A percentile compares a stretch with the other conserved stretches of the same genome.
These are phyloP conservation scores for Pichia ethanolica DNA, from an alignment of 805 yeast species.

Conservation along the genomic window DNA sequence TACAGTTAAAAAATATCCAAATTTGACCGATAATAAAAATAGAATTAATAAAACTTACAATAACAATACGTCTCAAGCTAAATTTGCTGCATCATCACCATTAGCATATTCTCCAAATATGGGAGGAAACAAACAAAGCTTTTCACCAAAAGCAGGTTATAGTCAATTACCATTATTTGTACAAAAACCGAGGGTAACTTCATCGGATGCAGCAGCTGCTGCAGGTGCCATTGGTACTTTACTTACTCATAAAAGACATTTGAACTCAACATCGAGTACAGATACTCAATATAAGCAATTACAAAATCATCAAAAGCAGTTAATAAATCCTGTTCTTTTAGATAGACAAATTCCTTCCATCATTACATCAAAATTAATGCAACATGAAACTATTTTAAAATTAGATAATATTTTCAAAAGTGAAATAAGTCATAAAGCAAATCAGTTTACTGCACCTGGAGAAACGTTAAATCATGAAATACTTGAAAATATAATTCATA, in stretches of 20 bases:
- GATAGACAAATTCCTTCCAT: constrained; percentile 26
- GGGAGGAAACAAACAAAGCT: neutral
- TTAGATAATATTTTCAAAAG: constrained; percentile 28
- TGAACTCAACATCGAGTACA: constrained; percentile 1
- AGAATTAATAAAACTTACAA: neutral
- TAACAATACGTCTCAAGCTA: neutral
- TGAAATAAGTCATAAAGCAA: constrained; percentile 25
- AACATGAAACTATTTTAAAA: constrained; percentile 27
- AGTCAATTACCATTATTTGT: constrained; percentile 4
- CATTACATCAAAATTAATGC: constrained; percentile 23
- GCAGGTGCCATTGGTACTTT: constrained; percentile 30
- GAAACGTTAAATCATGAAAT: constrained; percentile 26
- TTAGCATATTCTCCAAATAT: neutral
- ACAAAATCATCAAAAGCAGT: constrained; percentile 22
- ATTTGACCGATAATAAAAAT: neutral
- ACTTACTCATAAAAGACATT: constrained; percentile 23
- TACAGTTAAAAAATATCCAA: neutral
- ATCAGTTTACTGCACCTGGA: constrained; percentile 22
- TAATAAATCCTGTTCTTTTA: constrained; percentile 27
- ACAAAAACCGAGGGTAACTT: constrained; percentile 23
- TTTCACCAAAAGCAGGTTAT: neutral
- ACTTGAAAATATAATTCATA: constrained; percentile 25
- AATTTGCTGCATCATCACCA: neutral
- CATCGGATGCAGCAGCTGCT: constrained; percentile 29
- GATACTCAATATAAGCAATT: constrained; percentile 3